A percentile compares a stretch with the other conserved stretches of the same genome.
Conservation (phyloP, 2,329 filamentous ascomycete species). For the Passalora sequoiae region DNA sequence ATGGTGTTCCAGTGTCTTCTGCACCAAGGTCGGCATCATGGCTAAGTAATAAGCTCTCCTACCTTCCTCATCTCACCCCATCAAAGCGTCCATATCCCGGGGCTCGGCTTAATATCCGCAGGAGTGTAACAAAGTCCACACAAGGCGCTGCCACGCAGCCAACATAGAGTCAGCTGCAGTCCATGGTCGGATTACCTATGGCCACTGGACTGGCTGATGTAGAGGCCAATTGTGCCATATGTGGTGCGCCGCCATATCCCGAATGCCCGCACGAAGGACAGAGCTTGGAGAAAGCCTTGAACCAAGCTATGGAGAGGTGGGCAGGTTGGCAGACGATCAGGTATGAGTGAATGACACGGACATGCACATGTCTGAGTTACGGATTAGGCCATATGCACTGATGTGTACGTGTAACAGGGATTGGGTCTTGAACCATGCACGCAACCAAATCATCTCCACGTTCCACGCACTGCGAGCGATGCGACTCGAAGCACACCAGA, state of each 20-base stretch:
- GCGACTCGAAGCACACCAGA: constrained; percentile 39
- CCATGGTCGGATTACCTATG: constrained; percentile 20
- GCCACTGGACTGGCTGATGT: constrained; percentile 18
- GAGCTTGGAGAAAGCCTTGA: constrained; percentile 30
- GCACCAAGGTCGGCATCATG: not conserved
- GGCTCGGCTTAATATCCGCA: constrained; percentile 5
- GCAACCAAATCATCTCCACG: constrained; percentile 41
- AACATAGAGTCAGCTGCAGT: constrained; percentile 8
- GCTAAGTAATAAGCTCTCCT: constrained; percentile 11
- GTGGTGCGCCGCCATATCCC: constrained; percentile 29
- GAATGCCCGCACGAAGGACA: constrained; percentile 34
- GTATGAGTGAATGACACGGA: constrained; percentile 15
- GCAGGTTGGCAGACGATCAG: constrained; percentile 24
- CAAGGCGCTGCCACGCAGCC: not conserved
- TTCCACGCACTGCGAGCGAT: constrained; percentile 39
- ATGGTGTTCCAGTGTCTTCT: constrained; percentile 8
- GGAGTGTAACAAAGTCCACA: constrained; percentile 4
- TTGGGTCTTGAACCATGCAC: constrained; percentile 45
- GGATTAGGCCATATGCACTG: not conserved
- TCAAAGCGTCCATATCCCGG: not conserved
- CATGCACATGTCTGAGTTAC: not conserved
- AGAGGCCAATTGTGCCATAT: constrained; percentile 35
- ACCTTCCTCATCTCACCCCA: constrained; percentile 1
- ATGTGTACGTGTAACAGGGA: constrained; percentile 32
- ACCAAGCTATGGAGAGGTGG: constrained; percentile 32